phyloP scores from a whole-genome alignment of 1,284 basidiomycete species.

The Meira nashicola region DNA sequence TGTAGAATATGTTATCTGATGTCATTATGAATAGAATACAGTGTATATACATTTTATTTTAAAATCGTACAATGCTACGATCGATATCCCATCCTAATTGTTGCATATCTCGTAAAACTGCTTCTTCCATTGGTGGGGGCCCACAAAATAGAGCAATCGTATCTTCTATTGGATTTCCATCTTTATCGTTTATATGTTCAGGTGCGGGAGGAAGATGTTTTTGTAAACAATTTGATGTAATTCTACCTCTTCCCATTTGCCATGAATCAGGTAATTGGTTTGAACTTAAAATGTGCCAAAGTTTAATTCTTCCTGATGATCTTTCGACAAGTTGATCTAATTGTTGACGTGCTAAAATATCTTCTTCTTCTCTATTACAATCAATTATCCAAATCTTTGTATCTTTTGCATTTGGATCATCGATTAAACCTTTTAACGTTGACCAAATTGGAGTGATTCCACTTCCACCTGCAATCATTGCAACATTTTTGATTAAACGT shows the following conservation, averaged over 20 bases:
- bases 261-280: slow-evolving; percentile 53
- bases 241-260: slow-evolving; percentile 57
- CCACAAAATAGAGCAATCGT: slow-evolving; percentile 61
- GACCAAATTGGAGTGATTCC: slow-evolving; percentile 62
- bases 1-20: too few species aligned
- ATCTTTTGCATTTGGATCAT: slow-evolving; percentile 54
- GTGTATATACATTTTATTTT: too few species aligned
- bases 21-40: too few species aligned
- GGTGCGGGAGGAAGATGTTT: slow-evolving; percentile 53
- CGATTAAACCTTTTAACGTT: slow-evolving; percentile 56
- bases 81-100: slow-evolving; percentile 42
- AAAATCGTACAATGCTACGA: slow-evolving; percentile 43
- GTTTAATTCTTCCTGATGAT: slow-evolving; percentile 54
- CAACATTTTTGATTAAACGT: slow-evolving; percentile 57
- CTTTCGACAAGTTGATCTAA: slow-evolving; percentile 56
- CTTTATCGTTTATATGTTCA: background rate
- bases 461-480: slow-evolving; percentile 63
- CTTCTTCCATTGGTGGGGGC: slow-evolving; percentile 56
- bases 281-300: slow-evolving; percentile 58
- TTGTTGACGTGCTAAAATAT: slow-evolving; percentile 60
- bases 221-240: slow-evolving; percentile 56
- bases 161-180: slow-evolving; percentile 25
- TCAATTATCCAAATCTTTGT: slow-evolving; percentile 61
- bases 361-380: slow-evolving; percentile 58
- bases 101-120: slow-evolving; percentile 26